Base-by-base conservation (phyloP, 1,284 basidiomycete genomes). In the Xerocomus amazonicus region DNA sequence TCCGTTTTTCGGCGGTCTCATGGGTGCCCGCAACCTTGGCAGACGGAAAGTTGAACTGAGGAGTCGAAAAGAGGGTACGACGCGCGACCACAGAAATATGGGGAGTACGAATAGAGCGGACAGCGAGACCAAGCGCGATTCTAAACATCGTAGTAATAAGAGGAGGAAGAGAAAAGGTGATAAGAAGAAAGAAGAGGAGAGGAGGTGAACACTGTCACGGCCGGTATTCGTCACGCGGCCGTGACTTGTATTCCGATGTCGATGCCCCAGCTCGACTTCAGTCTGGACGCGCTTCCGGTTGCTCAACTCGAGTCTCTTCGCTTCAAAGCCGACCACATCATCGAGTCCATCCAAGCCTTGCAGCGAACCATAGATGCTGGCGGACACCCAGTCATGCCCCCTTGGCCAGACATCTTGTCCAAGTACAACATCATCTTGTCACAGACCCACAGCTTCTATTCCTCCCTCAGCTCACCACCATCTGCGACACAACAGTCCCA, bases 381-480 rank as follows among this genome's bases (percentile, higher is more conserved):
- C 8, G 74, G 80, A 38, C 75, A 74, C 43, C 70, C 67, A 13
- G 59, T 57, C 19, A 86, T 89, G 79, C 81, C 82, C 3, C 68
- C 84, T 9, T 90, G 89, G 89, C 88, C 87, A 1, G 88, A 90
- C 59, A 80, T 91, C 44, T 73, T 90, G 44, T 81, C 84, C 16
- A 90, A 89, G 70, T 91, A 90, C 76, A 90, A 83, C 57, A 75
- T 88, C 51, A 74, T 91, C 27, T 76, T 91, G 46, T 87, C 86
- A 0, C 88, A 90, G 59, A 87, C 85, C 0, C 85, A 87, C 60
- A 84, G 75, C 56, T 79, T 90, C 56, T 83, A 81, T 35, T 78
- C 73, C 36, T 79, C 81, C 0, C 75, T 85, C 40, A 69, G 74
- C 33, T 68, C 73, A 17, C 70, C 74, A 8, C 69, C 70, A 37